Evolutionary conservation across 1,284 basidiomycete genomes (phyloP).

Genomic region (Heterobasidion annosum): DNA sequence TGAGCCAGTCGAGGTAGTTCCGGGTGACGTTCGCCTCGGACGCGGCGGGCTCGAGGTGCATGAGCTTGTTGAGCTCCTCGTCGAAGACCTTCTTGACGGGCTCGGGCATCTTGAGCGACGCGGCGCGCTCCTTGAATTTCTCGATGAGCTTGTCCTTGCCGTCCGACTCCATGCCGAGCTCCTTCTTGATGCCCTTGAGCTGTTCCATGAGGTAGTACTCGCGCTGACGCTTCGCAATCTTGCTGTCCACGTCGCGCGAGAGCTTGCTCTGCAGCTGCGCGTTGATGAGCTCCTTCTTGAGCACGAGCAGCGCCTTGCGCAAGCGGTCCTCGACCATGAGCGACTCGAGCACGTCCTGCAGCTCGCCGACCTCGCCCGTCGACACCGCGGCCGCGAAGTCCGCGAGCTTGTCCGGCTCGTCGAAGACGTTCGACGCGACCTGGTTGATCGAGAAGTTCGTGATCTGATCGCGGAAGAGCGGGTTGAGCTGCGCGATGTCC

Average conservation of each 20-base stretch:
- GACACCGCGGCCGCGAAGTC: constrained; percentile 98
- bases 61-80: constrained; percentile 91
- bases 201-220: constrained; percentile 99
- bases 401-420: constrained; percentile 96
- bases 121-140: constrained; percentile 91
- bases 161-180: constrained; percentile 94
- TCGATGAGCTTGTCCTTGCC: constrained; percentile 97
- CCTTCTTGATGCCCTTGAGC: constrained; percentile 98
- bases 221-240: constrained; percentile 94
- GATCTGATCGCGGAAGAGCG: constrained; percentile 97
- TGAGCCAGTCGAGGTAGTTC: constrained; percentile 95
- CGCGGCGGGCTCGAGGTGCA: constrained; percentile 86
- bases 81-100: constrained; percentile 92
- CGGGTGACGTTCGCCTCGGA: constrained; percentile 95
- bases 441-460: constrained; percentile 96
- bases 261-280: constrained; percentile 95
- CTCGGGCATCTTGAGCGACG: constrained; percentile 87
- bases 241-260: constrained; percentile 88
- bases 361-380: constrained; percentile 82
- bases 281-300: constrained; percentile 98
- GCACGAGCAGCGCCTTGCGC: constrained; percentile 83
- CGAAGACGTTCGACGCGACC: constrained; percentile 94
- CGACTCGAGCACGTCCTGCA: constrained; percentile 91
- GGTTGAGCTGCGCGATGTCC: constrained; percentile 96
- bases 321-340: constrained; percentile 84